Base-by-base conservation (phyloP, 169 alveolate species). In the Plasmodium billcollinsi region DNA sequence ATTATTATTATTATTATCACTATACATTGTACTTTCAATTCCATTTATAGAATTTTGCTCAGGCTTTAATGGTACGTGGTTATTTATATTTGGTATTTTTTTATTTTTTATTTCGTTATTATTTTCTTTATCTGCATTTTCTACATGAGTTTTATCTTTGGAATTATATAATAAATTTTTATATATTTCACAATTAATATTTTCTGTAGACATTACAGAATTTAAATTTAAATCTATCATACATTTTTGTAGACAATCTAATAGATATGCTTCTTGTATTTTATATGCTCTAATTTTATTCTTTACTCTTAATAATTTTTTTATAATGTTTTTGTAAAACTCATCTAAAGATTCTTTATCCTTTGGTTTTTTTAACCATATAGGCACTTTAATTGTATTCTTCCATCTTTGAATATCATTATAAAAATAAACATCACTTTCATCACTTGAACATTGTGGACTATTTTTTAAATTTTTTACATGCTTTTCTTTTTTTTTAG, bases 281-380 rank as follows among this genome's bases (percentile, higher is more conserved):
- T 69, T 56, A 49, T 83, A 83, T 2, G 91, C 91, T 69, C 91
- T 83, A 43, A 83, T 83, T 83, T 83, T 83, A 72, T 83, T 83
- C 59, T 83, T 83, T 1, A 83, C 91, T 69, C 91, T 70, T 83
- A 83, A 56, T 62, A 83, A 69, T 83, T 83, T 83, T 33, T 61
- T 83, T 69, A 83, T 83, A 6, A 83, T 73, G 69, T 83, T 83
- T 83, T 83, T 83, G 47, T 83, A 83, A 83, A 69, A 83, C 33
- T 83, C 91, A 29, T 29, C 59, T 67, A 69, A 56, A 4, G 91
- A 83, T 83, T 69, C 91, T 83, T 21, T 69, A 63, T 83, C 91
- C 65, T 83, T 69, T 56, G 91, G 91, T 72, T 69, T 83, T 52
- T 83, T 83, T 12, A 83, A 72, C 91, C 91, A 83, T 47, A 83